Conservation (phyloP, 2,329 filamentous ascomycete species). For the Diaporthe destruens region DNA sequence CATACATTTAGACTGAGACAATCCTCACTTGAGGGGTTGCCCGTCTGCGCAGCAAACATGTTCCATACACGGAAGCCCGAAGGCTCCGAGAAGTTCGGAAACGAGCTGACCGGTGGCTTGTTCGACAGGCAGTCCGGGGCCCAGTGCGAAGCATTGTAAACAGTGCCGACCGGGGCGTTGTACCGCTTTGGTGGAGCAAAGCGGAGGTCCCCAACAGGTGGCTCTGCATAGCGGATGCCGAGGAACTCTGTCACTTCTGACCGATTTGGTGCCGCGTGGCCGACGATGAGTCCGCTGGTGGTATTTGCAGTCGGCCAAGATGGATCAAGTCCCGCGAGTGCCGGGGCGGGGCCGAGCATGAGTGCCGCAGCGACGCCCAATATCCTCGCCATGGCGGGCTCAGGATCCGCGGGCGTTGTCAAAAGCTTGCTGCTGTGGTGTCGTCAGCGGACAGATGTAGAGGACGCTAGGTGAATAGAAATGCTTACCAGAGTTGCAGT, state of each 20-base stretch:
- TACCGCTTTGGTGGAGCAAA: conserved; percentile 28
- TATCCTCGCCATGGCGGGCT: conserved; percentile 8
- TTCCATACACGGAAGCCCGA: conserved; percentile 23
- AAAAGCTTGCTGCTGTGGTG: background rate
- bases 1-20: conserved; percentile 56
- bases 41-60: conserved; percentile 30
- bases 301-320: conserved; percentile 27
- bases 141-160: conserved; percentile 18
- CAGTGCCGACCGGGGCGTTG: conserved; percentile 26
- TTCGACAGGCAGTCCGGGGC: conserved; percentile 13
- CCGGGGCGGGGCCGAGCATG: conserved; percentile 12
- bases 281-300: conserved; percentile 32
- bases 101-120: conserved; percentile 29
- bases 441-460: background rate
- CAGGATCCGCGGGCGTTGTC: background rate
- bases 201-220: conserved; percentile 13
- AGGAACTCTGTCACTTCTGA: conserved; percentile 34
- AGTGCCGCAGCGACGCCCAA: background rate
- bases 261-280: conserved; percentile 30
- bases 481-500: background rate
- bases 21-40: conserved; percentile 48
- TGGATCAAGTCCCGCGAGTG: background rate
- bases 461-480: background rate
- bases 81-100: conserved; percentile 21
- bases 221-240: conserved; percentile 35